Base-by-base conservation (phyloP, 306 rosid species). In the Pterocarpus santalinus region DNA sequence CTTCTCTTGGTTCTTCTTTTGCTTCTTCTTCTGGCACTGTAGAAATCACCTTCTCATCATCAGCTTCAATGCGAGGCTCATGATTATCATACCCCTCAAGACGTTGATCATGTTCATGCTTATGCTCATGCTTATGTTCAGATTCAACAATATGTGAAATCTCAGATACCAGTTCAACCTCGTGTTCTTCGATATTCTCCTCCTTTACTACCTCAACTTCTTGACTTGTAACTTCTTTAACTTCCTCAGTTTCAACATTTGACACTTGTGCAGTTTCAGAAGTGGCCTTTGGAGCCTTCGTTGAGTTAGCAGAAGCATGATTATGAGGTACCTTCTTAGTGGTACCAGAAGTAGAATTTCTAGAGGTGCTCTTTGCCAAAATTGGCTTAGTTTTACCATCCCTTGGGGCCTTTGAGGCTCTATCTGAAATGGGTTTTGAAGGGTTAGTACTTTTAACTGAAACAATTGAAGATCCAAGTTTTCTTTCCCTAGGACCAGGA, bases 401-500 rank as follows among this genome's bases (percentile, higher is more conserved):
- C 58, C 12, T 85, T 5, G 47, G 36, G 1, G 44, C 12, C 65
- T 56, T 80, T 3, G 70, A 9, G 60, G 41, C 52, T 72, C 46
- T 89, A 34, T 65, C 72, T 34, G 52, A 47, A 39, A 76, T 16
- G 69, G 76, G 75, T 56, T 80, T 85, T 16, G 74, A 36, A 82
- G 71, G 33, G 66, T 14, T 2, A 3, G 53, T 47, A 51, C 36
- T 41, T 78, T 60, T 90, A 2, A 36, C 7, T 8, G 84, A 14
- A 8, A 49, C 34, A 38, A 14, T 60, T 4, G 92, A 76, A 1
- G 75, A 60, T 41, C 78, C 65, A 9, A 34, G 56, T 6, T 78
- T 16, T 74, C 82, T 81, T 39, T 66, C 72, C 11, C 81, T 71
- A n/a, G 84, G 80, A 17, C 78, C 86, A 32, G 84, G 84, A 4